These are phyloP conservation scores for Gastrodia elata DNA, from an alignment of 106 monocot species.

Conservation along the genomic window DNA sequence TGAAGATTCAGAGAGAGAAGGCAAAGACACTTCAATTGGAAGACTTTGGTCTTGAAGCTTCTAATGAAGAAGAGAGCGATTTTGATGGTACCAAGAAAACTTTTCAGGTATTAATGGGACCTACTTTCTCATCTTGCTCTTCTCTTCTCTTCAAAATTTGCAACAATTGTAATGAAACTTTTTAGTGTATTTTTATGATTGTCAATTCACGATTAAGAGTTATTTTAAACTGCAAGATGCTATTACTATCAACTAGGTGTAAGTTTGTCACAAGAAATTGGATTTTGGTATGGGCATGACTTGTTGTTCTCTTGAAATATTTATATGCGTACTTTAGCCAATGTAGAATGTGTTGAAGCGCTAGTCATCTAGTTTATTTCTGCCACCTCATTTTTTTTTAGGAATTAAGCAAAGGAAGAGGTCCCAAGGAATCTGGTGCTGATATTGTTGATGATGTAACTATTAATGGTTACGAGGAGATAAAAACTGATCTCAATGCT, in stretches of 20 bases:
- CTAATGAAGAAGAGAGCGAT: slow-evolving; percentile 32
- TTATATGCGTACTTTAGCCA: not conserved
- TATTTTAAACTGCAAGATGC: not conserved
- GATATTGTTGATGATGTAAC: slow-evolving; percentile 13
- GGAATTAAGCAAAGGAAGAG: slow-evolving; percentile 23
- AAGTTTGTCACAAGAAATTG: not conserved
- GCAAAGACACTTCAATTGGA: slow-evolving; percentile 47
- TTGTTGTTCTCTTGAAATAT: not conserved
- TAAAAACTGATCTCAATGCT: slow-evolving; percentile 54
- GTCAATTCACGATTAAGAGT: not conserved
- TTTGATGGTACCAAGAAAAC: slow-evolving; percentile 24
- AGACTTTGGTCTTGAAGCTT: slow-evolving; percentile 71
- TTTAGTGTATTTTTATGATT: not conserved
- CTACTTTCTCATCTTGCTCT: not conserved
- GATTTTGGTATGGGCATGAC: not conserved
- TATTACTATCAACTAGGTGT: not conserved
- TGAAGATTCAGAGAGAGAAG: slow-evolving; percentile 59
- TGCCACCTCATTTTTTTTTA: not conserved
- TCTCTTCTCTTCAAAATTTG: not conserved
- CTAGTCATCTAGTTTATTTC: not conserved
- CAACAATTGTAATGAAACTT: not conserved
- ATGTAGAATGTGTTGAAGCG: not conserved
- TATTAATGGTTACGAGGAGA: slow-evolving; percentile 30
- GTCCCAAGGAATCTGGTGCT: not conserved
- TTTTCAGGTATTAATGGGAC: slow-evolving; percentile 22